These are phyloP conservation scores for Geosmithia morbida DNA, from an alignment of 2,329 filamentous ascomycete genomes.

Conservation along the genomic window DNA sequence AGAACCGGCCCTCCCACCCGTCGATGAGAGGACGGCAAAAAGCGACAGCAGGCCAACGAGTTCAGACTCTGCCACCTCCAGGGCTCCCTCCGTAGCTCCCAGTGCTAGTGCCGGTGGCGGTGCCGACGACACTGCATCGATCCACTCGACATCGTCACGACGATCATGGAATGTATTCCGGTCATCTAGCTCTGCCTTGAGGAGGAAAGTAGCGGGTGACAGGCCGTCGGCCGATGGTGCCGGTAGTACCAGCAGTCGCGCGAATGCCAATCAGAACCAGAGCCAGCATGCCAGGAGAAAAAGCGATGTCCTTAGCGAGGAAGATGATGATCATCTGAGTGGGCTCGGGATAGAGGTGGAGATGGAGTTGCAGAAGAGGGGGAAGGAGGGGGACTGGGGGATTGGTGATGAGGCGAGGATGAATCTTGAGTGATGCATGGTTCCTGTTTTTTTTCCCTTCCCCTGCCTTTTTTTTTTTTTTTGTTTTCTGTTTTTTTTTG, in stretches of 20 bases:
- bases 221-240: constrained; percentile 8
- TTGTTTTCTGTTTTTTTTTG: not conserved
- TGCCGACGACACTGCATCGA: constrained; percentile 26
- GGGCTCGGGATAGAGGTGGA: constrained; percentile 28
- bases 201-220: constrained; percentile 22
- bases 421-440: constrained; percentile 49
- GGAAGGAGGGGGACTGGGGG: constrained; percentile 53
- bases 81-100: constrained; percentile 3
- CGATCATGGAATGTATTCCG: constrained; percentile 20
- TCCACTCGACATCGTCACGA: constrained; percentile 32
- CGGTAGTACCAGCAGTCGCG: not conserved
- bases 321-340: constrained; percentile 26
- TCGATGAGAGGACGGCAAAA: constrained; percentile 11
- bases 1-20: constrained; percentile 7
- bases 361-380: constrained; percentile 36
- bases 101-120: too few species aligned
- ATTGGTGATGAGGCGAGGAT: constrained; percentile 75
- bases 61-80: constrained; percentile 9
- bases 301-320: constrained; percentile 27
- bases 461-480: not conserved
- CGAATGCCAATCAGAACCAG: constrained; percentile 1
- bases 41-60: not conserved
- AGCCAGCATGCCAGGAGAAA: constrained; percentile 16
- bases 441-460: too few species aligned
- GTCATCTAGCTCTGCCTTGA: constrained; percentile 21